Conservation (phyloP, 257 asterid species). For the Solanum peruvianum region DNA sequence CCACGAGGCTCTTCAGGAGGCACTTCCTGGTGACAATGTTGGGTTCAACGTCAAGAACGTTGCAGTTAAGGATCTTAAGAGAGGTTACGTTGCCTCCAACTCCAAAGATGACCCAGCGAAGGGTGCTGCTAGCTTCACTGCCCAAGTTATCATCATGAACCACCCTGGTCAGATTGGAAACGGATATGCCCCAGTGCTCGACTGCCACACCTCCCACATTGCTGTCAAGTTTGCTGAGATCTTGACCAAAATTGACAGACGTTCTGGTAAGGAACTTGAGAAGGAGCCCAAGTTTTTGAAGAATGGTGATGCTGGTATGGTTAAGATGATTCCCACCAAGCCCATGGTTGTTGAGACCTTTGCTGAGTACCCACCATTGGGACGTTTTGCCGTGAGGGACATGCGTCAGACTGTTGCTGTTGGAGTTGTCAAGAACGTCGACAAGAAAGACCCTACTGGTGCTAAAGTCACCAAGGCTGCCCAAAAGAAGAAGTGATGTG, state of each 20-base stretch:
- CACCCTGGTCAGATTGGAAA: conserved; percentile 65
- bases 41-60: conserved; percentile 57
- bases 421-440: conserved; percentile 33
- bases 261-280: conserved; percentile 54
- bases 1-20: conserved; percentile 32
- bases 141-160: conserved; percentile 65
- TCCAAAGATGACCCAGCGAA: conserved; percentile 55
- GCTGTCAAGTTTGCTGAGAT: conserved; percentile 54
- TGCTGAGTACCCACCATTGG: conserved; percentile 34
- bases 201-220: conserved; percentile 60
- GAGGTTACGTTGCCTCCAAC: conserved; percentile 53
- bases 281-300: conserved; percentile 64
- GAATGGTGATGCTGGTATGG: conserved; percentile 47
- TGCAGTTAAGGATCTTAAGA: conserved; percentile 54
- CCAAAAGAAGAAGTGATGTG: conserved; percentile 26
- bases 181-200: conserved; percentile 61
- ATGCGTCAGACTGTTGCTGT: conserved; percentile 50
- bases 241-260: conserved; percentile 43
- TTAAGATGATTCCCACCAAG: conserved; percentile 46
- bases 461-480: conserved; percentile 55
- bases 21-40: conserved; percentile 38
- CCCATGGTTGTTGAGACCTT: conserved; percentile 48
- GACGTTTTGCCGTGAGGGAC: conserved; percentile 45
- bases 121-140: conserved; percentile 45
- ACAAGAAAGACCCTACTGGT: conserved; percentile 46